Percentiles rank a stretch among this genome's conserved stretches.
phyloP scores from a whole-genome alignment of 2,329 filamentous ascomycete species.

The Paracorniculantispora psalliotae region DNA sequence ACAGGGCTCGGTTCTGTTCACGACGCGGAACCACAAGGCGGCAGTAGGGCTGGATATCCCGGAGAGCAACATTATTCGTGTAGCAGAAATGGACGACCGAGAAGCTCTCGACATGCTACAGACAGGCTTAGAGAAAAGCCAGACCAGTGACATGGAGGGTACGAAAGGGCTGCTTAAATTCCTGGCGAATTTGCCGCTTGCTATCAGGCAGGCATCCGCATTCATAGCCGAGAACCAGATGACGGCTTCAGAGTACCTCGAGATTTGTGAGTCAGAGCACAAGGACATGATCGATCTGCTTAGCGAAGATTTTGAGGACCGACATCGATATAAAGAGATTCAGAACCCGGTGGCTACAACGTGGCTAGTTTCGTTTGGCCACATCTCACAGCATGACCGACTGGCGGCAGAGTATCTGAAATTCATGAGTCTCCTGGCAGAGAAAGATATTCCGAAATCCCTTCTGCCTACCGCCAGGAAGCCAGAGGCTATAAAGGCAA shows the following conservation, averaged over 20 bases:
- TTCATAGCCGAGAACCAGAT: conserved; percentile 28
- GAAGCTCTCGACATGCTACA: conserved; percentile 22
- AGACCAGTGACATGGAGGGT: conserved; percentile 20
- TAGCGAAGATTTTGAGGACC: conserved; percentile 27
- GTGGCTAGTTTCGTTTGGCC: conserved; percentile 30
- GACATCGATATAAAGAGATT: conserved; percentile 20
- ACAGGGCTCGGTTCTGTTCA: conserved; percentile 19
- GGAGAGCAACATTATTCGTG: conserved; percentile 15
- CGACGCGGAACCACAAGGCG: conserved; percentile 17
- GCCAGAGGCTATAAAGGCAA: conserved; percentile 17
- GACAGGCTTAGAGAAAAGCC: conserved; percentile 14
- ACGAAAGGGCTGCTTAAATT: conserved; percentile 24
- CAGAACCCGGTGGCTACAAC: conserved; percentile 27
- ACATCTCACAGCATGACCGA: conserved; percentile 22
- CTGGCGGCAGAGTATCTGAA: conserved; percentile 25
- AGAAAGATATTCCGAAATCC: conserved; percentile 25
- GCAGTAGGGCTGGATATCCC: conserved; percentile 13
- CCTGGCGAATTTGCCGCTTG: conserved; percentile 29
- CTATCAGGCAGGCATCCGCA: conserved; percentile 30
- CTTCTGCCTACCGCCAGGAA: conserved; percentile 20
- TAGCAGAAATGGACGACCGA: conserved; percentile 19
- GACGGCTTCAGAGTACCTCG: conserved; percentile 23
- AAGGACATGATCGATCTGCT: conserved; percentile 20
- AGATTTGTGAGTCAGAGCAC: conserved; percentile 20
- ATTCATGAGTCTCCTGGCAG: conserved; percentile 26